Percentiles rank a stretch among this genome's conserved stretches.
Conservation (phyloP, 805 yeast species). For the Pichia exigua region DNA sequence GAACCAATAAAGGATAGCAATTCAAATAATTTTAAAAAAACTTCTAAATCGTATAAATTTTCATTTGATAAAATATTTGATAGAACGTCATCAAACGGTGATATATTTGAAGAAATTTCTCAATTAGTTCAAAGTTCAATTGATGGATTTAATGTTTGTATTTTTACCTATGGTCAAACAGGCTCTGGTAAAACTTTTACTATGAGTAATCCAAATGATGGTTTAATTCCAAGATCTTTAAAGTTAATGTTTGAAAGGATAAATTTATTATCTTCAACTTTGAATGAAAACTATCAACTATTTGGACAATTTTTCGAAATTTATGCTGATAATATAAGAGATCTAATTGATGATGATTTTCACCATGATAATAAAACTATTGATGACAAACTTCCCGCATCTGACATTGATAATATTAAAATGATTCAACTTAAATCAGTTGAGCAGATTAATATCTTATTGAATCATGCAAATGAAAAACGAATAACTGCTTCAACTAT, state of each 20-base stretch:
- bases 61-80: conserved; percentile 75
- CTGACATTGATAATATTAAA: conserved; percentile 49
- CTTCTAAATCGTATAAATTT: conserved; percentile 32
- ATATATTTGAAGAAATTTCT: conserved; percentile 75
- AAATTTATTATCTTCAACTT: conserved; percentile 31
- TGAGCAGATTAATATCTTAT: conserved; percentile 40
- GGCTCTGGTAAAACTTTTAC: conserved; percentile 93
- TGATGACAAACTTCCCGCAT: conserved; percentile 39
- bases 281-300: conserved; percentile 58
- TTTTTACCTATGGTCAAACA: conserved; percentile 96
- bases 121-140: conserved; percentile 79
- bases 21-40: conserved; percentile 10
- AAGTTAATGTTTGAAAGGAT: conserved; percentile 58
- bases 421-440: conserved; percentile 35
- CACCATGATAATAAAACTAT: conserved; percentile 59
- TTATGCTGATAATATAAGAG: conserved; percentile 76
- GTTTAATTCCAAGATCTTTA: conserved; percentile 76
- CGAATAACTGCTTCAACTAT: conserved; percentile 77
- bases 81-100: conserved; percentile 42
- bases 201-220: conserved; percentile 65
- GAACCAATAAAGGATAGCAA: conserved; percentile 13
- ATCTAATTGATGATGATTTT: conserved; percentile 39
- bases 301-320: conserved; percentile 81
- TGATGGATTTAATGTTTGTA: conserved; percentile 88
- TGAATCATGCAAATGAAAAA: conserved; percentile 49